A percentile compares a stretch with the other conserved stretches of the same genome.
phyloP scores from a whole-genome alignment of 2,329 filamentous ascomycete species.

The Purpureocillium takamizusanense region DNA sequence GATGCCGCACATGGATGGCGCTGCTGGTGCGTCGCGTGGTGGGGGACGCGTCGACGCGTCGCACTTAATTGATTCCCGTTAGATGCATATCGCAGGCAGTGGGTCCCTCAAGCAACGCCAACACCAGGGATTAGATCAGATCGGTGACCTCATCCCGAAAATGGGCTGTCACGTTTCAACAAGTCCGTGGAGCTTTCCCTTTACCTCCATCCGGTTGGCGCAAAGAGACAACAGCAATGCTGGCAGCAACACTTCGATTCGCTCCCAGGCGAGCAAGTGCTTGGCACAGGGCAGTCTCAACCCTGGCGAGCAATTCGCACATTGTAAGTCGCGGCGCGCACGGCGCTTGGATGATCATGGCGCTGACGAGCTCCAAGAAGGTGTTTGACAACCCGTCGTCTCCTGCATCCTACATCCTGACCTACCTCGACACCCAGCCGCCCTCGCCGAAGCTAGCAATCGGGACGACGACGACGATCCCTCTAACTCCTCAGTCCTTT shows the following conservation, averaged over 20 bases:
- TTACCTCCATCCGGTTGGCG: neutral
- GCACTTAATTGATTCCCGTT: conserved; percentile 27
- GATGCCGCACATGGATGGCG: too few relatives aligned
- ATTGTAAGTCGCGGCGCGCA: conserved; percentile 36
- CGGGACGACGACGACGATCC: conserved; percentile 48
- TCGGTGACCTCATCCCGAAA: conserved; percentile 22
- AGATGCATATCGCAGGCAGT: conserved; percentile 14
- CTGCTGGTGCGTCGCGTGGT: too few relatives aligned
- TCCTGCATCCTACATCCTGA: conserved; percentile 43
- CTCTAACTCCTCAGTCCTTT: conserved; percentile 53
- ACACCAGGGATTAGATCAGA: neutral
- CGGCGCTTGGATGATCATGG: neutral
- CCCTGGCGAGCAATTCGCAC: conserved; percentile 39
- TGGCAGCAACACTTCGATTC: conserved; percentile 14
- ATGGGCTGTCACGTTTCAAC: too few relatives aligned
- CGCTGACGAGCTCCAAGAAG: conserved; percentile 35
- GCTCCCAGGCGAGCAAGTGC: conserved; percentile 10
- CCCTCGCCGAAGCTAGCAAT: conserved; percentile 46
- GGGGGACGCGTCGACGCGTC: conserved; percentile 20
- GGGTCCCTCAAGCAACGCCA: neutral
- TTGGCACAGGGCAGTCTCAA: conserved; percentile 29
- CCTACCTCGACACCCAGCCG: conserved; percentile 48
- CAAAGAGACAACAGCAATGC: conserved; percentile 11
- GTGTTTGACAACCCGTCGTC: conserved; percentile 40
- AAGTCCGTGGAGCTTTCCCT: neutral